Base-by-base conservation (phyloP, 371 early-diverging fungal species). In the Circinella umbellata region DNA sequence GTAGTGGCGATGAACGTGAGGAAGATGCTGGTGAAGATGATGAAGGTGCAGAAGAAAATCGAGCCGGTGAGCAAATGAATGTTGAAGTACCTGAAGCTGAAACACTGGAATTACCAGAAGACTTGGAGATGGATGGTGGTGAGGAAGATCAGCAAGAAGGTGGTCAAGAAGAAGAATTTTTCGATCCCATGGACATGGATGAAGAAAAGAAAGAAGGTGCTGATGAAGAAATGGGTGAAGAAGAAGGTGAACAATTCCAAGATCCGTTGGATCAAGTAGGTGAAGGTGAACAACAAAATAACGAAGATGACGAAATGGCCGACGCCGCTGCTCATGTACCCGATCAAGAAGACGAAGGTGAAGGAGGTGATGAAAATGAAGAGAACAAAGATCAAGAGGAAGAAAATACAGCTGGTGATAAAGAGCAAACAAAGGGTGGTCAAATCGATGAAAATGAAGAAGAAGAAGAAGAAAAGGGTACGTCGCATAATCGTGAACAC, bases 21-120 rank as follows among this genome's bases (percentile, higher is more conserved):
- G 78, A 69, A 14, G 70, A 69, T 15, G 72, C 76, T 27, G 68
- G 46, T 14, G 72, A 74, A 53, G 78, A 81, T 55, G 80, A 83
- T 27, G 82, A 85, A 60, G 78, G 75, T n/a, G 75, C 73, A 11
- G 66, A 70, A 14, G 81, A 81, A 18, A 86, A 87, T 27, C 79
- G 79, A 18, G 71, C 87, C 54, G 86, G 85, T 18, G 86, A 85
- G 60, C 78, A 83, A 57, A 76, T 89, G 76, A 84, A 90, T 71
- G 81, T 84, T 55, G 89, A 88, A 47, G 85, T 87, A 34, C 86
- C 88, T 63, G 88, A 86, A 70, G 85, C 88, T 0, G 89, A 89
- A 48, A 89, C 84, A 20, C 74, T 89, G 39, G 88, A 90, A 11
- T 64, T 86, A 49, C 89, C 86, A 63, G 92, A 92, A 66, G 91